Percentiles rank a stretch among this genome's conserved stretches.
Evolutionary conservation across 148 eudicot genomes (phyloP).

Genomic region (Amaranthus palmeri): DNA sequence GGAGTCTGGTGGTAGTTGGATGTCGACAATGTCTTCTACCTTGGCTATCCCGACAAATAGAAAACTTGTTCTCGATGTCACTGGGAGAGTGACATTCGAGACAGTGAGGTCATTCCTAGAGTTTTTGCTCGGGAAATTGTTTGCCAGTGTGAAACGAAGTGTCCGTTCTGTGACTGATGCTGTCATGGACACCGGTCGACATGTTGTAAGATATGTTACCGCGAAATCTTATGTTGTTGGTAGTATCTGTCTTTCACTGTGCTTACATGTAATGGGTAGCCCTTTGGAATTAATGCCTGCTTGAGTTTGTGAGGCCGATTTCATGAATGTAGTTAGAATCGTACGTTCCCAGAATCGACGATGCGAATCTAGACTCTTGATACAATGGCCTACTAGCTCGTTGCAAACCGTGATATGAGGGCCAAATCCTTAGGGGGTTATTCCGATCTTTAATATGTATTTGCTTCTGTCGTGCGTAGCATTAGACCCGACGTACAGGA

Average conservation of each 20-base stretch:
- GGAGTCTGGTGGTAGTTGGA: conserved; percentile 36
- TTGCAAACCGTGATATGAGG: no score
- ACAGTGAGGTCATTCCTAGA: conserved; percentile 61
- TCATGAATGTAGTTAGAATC: no score
- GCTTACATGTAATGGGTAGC: conserved; percentile 62
- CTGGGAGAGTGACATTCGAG: conserved; percentile 74
- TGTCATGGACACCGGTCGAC: conserved; percentile 41
- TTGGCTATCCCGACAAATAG: conserved; percentile 70
- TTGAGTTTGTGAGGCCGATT: conserved; percentile 17
- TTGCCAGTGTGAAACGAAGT: conserved; percentile 39
- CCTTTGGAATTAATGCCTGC: conserved; percentile 57
- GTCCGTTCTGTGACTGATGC: conserved; percentile 39
- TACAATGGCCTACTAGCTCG: no score
- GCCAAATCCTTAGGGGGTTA: no score
- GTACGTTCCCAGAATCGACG: no score
- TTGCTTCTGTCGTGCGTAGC: no score
- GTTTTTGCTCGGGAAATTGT: conserved; percentile 44
- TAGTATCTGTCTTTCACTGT: conserved; percentile 58
- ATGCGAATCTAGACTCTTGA: no score
- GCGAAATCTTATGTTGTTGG: conserved; percentile 54
- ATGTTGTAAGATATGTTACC: conserved; percentile 43
- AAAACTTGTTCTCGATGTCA: conserved; percentile 66
- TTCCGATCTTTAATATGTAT: no score
- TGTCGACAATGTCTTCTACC: conserved; percentile 52
- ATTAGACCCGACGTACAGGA: no score